These are phyloP conservation scores for Globisporangium heterothallicum DNA, from an alignment of 352 stramenopile species.

Conservation along the genomic window DNA sequence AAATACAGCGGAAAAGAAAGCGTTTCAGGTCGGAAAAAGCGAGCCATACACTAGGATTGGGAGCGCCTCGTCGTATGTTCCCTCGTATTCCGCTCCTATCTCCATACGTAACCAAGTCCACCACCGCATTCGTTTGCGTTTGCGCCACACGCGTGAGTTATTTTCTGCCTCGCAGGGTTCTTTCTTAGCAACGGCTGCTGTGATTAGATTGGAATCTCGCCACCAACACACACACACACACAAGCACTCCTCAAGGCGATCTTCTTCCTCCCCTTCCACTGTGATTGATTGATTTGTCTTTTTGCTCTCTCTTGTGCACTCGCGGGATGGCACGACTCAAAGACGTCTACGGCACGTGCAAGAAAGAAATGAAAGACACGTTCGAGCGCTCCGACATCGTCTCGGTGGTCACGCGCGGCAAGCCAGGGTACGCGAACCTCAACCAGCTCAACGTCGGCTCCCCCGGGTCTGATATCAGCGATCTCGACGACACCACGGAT, in stretches of 20 bases:
- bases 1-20: background rate
- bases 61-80: background rate
- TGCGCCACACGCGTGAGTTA: conserved; percentile 5
- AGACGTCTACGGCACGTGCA: conserved; percentile 70
- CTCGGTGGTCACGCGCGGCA: conserved; percentile 56
- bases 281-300: conserved; percentile 13
- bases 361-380: conserved; percentile 75
- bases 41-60: no score
- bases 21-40: conserved; percentile 2
- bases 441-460: conserved; percentile 79
- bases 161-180: conserved; percentile 8
- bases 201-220: background rate
- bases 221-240: background rate
- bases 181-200: no score
- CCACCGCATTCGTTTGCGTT: background rate
- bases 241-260: background rate
- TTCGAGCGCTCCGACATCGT: conserved; percentile 68
- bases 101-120: background rate
- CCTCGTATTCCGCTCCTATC: background rate
- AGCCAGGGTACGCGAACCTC: conserved; percentile 77
- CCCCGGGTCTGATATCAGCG: conserved; percentile 69
- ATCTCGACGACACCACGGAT: conserved; percentile 73
- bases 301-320: conserved; percentile 1
- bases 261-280: conserved; percentile 3
- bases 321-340: conserved; percentile 56